Conservation (phyloP, 2,329 filamentous ascomycete genomes). For the Exophiala mesophila region DNA sequence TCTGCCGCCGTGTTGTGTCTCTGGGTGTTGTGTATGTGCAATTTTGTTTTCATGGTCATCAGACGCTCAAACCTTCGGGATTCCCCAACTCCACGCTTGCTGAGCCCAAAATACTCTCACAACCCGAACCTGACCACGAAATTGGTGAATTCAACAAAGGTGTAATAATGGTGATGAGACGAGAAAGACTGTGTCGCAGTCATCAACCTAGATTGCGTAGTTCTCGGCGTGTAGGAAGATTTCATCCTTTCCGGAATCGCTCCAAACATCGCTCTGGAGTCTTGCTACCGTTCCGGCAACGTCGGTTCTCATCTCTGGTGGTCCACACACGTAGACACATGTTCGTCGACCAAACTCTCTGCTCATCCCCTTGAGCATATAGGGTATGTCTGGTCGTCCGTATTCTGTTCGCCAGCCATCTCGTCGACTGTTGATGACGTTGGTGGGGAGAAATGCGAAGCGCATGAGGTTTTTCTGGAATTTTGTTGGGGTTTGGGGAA, state of each 20-base stretch:
- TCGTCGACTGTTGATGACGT: slow-evolving; percentile 31
- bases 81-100: no score
- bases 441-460: slow-evolving; percentile 68
- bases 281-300: slow-evolving; percentile 80
- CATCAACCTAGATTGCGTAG: slow-evolving; percentile 81
- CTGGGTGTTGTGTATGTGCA: no score
- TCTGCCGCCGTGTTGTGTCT: no score
- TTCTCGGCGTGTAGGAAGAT: slow-evolving; percentile 94
- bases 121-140: no score
- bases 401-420: slow-evolving; percentile 92
- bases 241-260: slow-evolving; percentile 72
- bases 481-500: slow-evolving; percentile 76
- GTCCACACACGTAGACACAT: slow-evolving; percentile 90
- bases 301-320: slow-evolving; percentile 77
- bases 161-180: no score
- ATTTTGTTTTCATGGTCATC: no score
- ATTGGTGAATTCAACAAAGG: no score
- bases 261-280: slow-evolving; percentile 79
- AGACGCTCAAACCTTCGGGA: no score
- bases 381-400: slow-evolving; percentile 79
- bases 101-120: no score
- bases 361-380: slow-evolving; percentile 78
- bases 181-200: no score
- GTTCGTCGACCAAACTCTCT: slow-evolving; percentile 75
- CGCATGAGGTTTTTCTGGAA: slow-evolving; percentile 88